Percentiles rank a stretch among this genome's conserved stretches.
phyloP scores from a whole-genome alignment of 768 basidiomycete genomes.

The Infundibulicybe gibba region DNA sequence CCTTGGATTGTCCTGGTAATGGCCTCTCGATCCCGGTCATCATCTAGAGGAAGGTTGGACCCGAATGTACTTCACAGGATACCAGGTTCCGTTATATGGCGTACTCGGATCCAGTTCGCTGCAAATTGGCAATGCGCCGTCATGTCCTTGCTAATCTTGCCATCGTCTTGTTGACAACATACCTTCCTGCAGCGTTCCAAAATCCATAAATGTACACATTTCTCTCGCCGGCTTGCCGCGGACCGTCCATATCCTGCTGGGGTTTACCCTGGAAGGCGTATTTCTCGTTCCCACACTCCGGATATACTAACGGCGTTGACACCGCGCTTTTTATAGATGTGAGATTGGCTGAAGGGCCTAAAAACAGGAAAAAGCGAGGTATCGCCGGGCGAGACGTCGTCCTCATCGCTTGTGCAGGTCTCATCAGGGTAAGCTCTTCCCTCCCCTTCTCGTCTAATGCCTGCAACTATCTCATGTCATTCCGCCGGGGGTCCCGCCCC shows the following conservation, averaged over 20 bases:
- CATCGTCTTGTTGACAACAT: constrained; percentile 57
- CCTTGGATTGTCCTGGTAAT: constrained; percentile 68
- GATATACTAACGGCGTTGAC: no score
- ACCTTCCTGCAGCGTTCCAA: constrained; percentile 66
- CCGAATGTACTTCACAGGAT: constrained; percentile 57
- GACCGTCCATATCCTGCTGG: constrained; percentile 65
- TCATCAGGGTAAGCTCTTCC: constrained; percentile 50
- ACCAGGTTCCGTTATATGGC: constrained; percentile 77
- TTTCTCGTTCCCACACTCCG: constrained; percentile 49
- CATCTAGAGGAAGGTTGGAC: constrained; percentile 75
- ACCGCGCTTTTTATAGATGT: constrained; percentile 41
- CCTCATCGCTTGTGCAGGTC: constrained; percentile 66
- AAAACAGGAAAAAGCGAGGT: constrained; percentile 61
- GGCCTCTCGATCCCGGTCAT: constrained; percentile 76
- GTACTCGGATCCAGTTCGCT: constrained; percentile 34
- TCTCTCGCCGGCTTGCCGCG: constrained; percentile 60
- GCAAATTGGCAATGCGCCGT: constrained; percentile 48
- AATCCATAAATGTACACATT: constrained; percentile 44
- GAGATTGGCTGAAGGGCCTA: constrained; percentile 77
- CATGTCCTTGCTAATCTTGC: constrained; percentile 54
- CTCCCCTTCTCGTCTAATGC: no score
- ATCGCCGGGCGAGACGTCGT: constrained; percentile 63
- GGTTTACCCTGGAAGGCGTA: constrained; percentile 65
- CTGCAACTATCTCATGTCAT: no score
- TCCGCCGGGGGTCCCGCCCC: no score